Conservation (phyloP, 768 basidiomycete species). For the Naganishia antarctica region DNA sequence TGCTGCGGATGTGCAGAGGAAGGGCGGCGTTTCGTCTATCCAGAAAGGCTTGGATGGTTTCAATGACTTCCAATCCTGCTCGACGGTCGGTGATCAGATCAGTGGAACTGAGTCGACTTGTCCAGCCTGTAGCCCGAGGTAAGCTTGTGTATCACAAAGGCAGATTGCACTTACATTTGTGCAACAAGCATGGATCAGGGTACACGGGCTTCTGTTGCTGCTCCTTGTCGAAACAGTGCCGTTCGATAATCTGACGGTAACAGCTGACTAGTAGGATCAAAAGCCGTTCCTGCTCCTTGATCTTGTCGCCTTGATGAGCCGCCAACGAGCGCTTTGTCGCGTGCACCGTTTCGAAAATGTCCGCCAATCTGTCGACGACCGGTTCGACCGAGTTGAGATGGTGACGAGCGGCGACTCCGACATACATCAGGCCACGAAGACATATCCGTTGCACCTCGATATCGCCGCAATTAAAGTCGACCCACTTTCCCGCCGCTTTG, state of each 20-base stretch:
- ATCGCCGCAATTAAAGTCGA: constrained; percentile 65
- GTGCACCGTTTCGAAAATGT: constrained; percentile 58
- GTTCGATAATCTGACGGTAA: constrained; percentile 57
- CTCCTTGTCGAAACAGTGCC: constrained; percentile 46
- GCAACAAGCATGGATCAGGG: constrained; percentile 61
- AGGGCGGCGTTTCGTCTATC: constrained; percentile 56
- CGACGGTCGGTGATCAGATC: constrained; percentile 53
- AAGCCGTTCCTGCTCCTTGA: constrained; percentile 48
- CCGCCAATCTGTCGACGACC: constrained; percentile 62
- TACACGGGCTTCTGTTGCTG: constrained; percentile 50
- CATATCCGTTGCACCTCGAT: constrained; percentile 62
- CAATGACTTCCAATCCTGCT: constrained; percentile 58
- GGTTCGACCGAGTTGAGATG: constrained; percentile 56
- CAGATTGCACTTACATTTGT: constrained; percentile 4
- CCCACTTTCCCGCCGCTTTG: constrained; percentile 62
- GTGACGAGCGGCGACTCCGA: constrained; percentile 61
- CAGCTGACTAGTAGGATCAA: constrained; percentile 60
- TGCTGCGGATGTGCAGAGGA: constrained; percentile 48
- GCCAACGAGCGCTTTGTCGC: constrained; percentile 51
- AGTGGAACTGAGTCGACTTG: constrained; percentile 55
- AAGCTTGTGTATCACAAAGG: too few relatives aligned
- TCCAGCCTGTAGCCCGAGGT: constrained; percentile 66
- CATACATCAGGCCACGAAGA: constrained; percentile 68
- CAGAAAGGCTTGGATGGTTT: constrained; percentile 61
- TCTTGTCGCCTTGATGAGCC: constrained; percentile 28